Conservation (phyloP, 345 rosid species). For the Conringia planisiliqua region DNA sequence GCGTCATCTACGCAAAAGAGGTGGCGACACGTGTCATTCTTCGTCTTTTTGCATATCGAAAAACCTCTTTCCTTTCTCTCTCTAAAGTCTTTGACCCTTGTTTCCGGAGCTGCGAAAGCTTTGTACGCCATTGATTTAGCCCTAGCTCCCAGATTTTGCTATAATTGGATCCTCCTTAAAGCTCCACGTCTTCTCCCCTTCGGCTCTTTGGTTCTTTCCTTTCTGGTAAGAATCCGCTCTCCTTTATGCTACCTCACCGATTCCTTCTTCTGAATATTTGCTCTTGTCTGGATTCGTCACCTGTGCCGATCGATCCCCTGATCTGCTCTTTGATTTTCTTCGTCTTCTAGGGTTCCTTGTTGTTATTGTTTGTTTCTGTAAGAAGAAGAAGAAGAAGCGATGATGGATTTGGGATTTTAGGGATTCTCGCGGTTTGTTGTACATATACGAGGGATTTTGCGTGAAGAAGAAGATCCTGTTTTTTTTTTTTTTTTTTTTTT, state of each 20-base stretch:
- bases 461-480: neutral
- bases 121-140: constrained; percentile 21
- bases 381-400: constrained; percentile 13
- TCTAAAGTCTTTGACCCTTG: constrained; percentile 8
- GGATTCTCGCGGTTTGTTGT: constrained; percentile 16
- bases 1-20: constrained; percentile 21
- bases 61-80: neutral
- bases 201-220: constrained; percentile 31
- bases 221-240: constrained; percentile 39
- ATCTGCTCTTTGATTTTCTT: constrained; percentile 10
- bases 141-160: constrained; percentile 8
- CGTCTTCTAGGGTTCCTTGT: constrained; percentile 2
- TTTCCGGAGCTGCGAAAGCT: constrained; percentile 23
- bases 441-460: neutral
- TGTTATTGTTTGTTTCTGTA: neutral
- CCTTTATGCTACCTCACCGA: constrained; percentile 12
- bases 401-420: constrained; percentile 25
- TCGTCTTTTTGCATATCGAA: neutral
- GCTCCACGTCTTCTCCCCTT: constrained; percentile 16
- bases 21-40: constrained; percentile 29
- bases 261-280: neutral
- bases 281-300: neutral
- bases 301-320: neutral
- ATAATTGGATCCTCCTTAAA: constrained; percentile 24
- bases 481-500: neutral